phyloP scores from a whole-genome alignment of 2,329 filamentous ascomycete species.

The Cercospora sp. region DNA sequence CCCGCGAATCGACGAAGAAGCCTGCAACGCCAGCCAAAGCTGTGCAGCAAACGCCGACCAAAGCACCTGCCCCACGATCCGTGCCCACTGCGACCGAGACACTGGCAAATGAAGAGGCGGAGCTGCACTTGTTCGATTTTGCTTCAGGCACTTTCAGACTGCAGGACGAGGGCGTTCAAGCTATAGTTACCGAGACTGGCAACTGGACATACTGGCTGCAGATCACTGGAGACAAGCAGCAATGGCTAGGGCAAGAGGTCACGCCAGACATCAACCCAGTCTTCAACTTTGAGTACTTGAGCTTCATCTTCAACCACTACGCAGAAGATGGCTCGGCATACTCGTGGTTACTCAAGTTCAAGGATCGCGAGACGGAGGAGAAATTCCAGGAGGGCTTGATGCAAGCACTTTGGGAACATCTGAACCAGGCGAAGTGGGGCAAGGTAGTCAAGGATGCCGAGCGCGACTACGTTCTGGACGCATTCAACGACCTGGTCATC shows the following conservation, averaged over 20 bases:
- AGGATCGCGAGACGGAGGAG: conserved; percentile 76
- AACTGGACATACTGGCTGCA: conserved; percentile 97
- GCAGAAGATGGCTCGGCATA: conserved; percentile 83
- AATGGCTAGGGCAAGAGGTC: conserved; percentile 85
- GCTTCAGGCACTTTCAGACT: conserved; percentile 79
- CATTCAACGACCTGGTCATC: conserved; percentile 92
- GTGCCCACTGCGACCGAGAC: conserved; percentile 70
- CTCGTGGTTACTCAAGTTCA: conserved; percentile 93
- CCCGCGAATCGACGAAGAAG: conserved; percentile 34
- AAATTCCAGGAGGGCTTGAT: conserved; percentile 91
- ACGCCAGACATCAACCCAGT: conserved; percentile 93
- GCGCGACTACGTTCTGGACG: conserved; percentile 89
- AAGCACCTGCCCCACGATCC: conserved; percentile 60
- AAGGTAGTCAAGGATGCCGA: conserved; percentile 85
- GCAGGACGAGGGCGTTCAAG: conserved; percentile 72
- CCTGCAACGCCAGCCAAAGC: conserved; percentile 40
- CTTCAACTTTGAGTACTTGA: conserved; percentile 98
- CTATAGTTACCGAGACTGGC: conserved; percentile 80
- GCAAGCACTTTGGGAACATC: conserved; percentile 93
- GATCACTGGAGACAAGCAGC: conserved; percentile 70
- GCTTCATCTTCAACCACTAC: conserved; percentile 99
- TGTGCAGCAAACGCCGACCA: conserved; percentile 49
- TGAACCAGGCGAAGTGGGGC: conserved; percentile 91
- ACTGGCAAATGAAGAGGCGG: conserved; percentile 72
- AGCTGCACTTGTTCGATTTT: conserved; percentile 94